A percentile compares a stretch with the other conserved stretches of the same genome.
Evolutionary conservation across 83 land plant species (phyloP).

Genomic region (Larix sibirica): DNA sequence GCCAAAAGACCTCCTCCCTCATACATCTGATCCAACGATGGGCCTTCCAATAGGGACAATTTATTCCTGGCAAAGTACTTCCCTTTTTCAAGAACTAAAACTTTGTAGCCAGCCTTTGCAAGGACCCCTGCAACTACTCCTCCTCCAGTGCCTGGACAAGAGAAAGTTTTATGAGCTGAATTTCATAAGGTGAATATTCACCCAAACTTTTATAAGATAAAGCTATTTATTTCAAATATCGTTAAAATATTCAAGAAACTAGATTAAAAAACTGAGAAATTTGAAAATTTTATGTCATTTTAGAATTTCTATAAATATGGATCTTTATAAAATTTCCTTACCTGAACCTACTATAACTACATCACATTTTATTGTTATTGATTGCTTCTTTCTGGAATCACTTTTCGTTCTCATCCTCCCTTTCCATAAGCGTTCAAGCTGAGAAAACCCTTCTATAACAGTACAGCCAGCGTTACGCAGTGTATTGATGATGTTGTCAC

Average conservation of each 20-base stretch:
- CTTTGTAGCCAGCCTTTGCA: constrained; percentile 62
- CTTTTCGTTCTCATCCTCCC: background rate
- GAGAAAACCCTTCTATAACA: background rate
- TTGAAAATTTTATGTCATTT: too few relatives aligned
- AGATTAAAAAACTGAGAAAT: too few relatives aligned
- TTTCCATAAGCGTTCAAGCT: background rate
- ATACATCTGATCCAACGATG: constrained; percentile 50
- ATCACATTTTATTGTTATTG: constrained; percentile 49
- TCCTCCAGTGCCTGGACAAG: constrained; percentile 57
- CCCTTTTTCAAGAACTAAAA: too few relatives aligned
- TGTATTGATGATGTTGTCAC: background rate
- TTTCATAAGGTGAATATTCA: too few relatives aligned
- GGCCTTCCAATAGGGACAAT: too few relatives aligned
- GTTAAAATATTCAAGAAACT: too few relatives aligned
- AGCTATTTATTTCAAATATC: too few relatives aligned
- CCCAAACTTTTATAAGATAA: too few relatives aligned
- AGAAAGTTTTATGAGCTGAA: too few relatives aligned
- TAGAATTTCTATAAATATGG: too few relatives aligned
- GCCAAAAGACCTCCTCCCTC: constrained; percentile 48
- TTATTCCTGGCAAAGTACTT: constrained; percentile 39
- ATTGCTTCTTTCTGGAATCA: background rate
- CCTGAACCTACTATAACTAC: constrained; percentile 68
- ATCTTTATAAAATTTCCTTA: constrained; percentile 16
- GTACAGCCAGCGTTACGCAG: constrained; percentile 6
- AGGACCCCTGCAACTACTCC: constrained; percentile 66